Percentiles rank a stretch among this genome's conserved stretches.
Evolutionary conservation across 352 stramenopile species (phyloP).

Genomic region (Aphanomyces stellatus): DNA sequence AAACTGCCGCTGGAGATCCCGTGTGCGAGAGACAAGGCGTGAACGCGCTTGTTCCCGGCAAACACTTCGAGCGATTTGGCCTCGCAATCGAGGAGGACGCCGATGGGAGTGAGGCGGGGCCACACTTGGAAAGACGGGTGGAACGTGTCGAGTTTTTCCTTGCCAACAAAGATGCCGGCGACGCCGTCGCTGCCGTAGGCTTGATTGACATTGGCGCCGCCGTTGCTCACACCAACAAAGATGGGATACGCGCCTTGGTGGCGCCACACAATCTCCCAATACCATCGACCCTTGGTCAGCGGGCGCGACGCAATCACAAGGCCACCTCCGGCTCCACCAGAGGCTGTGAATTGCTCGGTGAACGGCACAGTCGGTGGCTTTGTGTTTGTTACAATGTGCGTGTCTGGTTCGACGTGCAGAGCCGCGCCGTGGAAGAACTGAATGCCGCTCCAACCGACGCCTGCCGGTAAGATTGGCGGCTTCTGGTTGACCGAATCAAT

Average conservation of each 20-base stretch:
- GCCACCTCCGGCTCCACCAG: conserved; percentile 23
- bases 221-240: conserved; percentile 58
- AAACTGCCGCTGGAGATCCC: conserved; percentile 22
- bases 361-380: background rate
- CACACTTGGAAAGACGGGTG: background rate
- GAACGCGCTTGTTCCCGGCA: conserved; percentile 28
- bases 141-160: conserved; percentile 19
- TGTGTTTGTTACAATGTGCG: conserved; percentile 3
- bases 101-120: conserved; percentile 5
- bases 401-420: conserved; percentile 4
- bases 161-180: conserved; percentile 32
- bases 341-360: background rate
- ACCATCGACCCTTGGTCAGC: conserved; percentile 60
- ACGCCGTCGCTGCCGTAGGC: conserved; percentile 10
- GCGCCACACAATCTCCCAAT: conserved; percentile 65
- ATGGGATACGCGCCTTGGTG: conserved; percentile 42
- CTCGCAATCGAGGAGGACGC: conserved; percentile 27
- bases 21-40: conserved; percentile 25
- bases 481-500: conserved; percentile 30
- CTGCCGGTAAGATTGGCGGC: conserved; percentile 47
- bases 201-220: conserved; percentile 50
- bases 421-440: background rate
- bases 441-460: conserved; percentile 19
- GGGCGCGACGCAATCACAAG: conserved; percentile 61
- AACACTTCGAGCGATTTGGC: conserved; percentile 60